Base-by-base conservation (phyloP, 2,329 filamentous ascomycete genomes). In the Niveomyces coronatus region DNA sequence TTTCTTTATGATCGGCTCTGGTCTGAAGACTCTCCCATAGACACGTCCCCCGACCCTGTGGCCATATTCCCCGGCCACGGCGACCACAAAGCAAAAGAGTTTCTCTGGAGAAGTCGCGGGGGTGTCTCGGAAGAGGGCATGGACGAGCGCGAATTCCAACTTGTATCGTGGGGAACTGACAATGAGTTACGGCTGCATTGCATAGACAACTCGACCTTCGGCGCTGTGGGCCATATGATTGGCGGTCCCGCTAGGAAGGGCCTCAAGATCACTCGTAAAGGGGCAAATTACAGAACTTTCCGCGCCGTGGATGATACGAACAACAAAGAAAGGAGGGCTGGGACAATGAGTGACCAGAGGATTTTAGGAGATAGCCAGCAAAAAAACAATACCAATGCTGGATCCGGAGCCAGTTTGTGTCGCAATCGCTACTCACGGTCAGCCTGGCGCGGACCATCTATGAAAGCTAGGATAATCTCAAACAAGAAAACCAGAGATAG, bases 81-180 rank as follows among this genome's bases (percentile, higher is more conserved):
- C 15, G 69, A 68, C 33, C 67, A 76, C 48, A 79, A 88, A 53
- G 86, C 85, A 20, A 94, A 91, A 53, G 88, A 95, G 50, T 95
- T 95, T 44, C 63, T 95, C 9, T 95, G 88, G 88, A 74, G 88
- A 54, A 75, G 76, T 33, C 76, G 88, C 39, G 88, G 88, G 26
- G 62, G 62, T 13, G 68, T 80, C 15, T 71, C 73, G 14, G 71
- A 76, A 13, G 74, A 85, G 38, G 71, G 74, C n/a, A 61, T 82
- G 31, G 88, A 95, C 50, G 68, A 87, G 44, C 76, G 89, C 49
- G 88, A 95, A 37, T 95, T 94, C 46, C 88, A 95, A 56, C 68
- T 95, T 14, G 85, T 95, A 0, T 88, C 88, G 0, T 95, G 88
- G 88, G 87, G 87, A 18, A 80, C 84, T 34, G 89, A 95, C 55